Base-by-base conservation (phyloP, 2,329 filamentous ascomycete species). In the Fusarium sp. region DNA sequence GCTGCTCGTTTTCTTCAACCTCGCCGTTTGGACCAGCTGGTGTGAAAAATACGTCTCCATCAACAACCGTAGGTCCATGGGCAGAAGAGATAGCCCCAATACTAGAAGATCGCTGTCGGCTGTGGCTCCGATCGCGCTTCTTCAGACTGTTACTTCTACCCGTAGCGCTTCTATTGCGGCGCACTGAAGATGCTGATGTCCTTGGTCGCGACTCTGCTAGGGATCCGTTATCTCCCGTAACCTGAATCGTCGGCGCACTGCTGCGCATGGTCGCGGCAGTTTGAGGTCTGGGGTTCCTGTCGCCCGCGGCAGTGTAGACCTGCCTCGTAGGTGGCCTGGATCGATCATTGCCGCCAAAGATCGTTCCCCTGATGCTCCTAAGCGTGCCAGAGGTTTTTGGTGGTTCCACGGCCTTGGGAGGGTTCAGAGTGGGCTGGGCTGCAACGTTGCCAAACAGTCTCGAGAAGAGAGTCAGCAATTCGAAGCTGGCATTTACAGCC, bases 401-500 rank as follows among this genome's bases (percentile, higher is more conserved):
- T 10, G 89, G 88, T 26, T 88, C 85, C 26, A 86, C 78, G n/a
- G 86, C 81, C 78, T 77, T 86, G 64, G 78, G 82, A 39, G 71
- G 80, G 72, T 79, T 84, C 76, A 80, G 79, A 44, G 72, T 82
- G 15, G 90, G 83, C 55, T 90, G 89, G 7, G 82, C 75, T n/a
- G 84, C 81, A 17, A 84, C 72, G 36, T 79, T 83, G 12, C 92
- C 92, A 80, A 98, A 98, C 0, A 99, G 85, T 70, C 93, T 89
- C 7, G 91, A 89, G 79, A 96, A 99, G 2, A 98, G 85, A 22
- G 90, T 90, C 26, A 99, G 85, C 44, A 99, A 86, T 81, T 98
- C 95, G 73, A 94, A 91, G 79, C 93, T 95, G 69, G 93, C 92
- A 79, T 98, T 98, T 57, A 98, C 94, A 24, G 96, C 96, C 64